Evolutionary conservation across 805 yeast genomes (phyloP), one percentile per base, ranked within the genome.

Genomic region (Ogataea haglerorum): DNA sequence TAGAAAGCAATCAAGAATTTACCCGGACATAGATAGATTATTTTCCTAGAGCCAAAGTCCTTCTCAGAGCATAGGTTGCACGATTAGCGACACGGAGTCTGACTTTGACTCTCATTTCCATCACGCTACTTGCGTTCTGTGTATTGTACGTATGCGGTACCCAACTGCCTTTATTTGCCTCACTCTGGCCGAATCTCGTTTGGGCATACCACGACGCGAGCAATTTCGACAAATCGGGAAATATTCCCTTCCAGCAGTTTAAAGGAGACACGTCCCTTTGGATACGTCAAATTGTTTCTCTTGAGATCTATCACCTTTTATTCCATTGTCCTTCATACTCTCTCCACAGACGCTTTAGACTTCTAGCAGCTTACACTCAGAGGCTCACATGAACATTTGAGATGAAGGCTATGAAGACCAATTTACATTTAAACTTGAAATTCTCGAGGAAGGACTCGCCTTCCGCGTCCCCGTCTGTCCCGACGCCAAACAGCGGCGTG

Each of bases 401-500:
- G 13, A 54, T 53, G 58, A 56, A 54, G 50, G 46, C 58, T 16
- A 55, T 56, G 55, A 53, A 48, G 32, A 43, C 60, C 18, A 52
- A 55, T 40, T 40, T 56, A 31, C 60, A 56, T 38, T 38, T 56
- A 31, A 52, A 51, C 36, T 33, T 50, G 13, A 47, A 37, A 21
- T 36, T 52, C 13, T 39, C 52, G 23, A 51, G 57, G 38, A 44
- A 48, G 37, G 57, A 53, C 43, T 41, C 47, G 10, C 24, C 27
- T 2, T 24, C 45, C 10, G 49, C 50, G 24, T 36, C 40, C 21
- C 40, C 30, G 24, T n/a, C 21, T 8, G 30, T 32, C 8, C 24
- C 26, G 17, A 37, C 40, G 15, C 40, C 34, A 23, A 34, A 28
- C 10, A 21, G 34, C 13, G 28, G 15, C n/a, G 16, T 36, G 10